Evolutionary conservation across 1,284 basidiomycete species (phyloP).

Genomic region (Melampsora abietis-canadensis): DNA sequence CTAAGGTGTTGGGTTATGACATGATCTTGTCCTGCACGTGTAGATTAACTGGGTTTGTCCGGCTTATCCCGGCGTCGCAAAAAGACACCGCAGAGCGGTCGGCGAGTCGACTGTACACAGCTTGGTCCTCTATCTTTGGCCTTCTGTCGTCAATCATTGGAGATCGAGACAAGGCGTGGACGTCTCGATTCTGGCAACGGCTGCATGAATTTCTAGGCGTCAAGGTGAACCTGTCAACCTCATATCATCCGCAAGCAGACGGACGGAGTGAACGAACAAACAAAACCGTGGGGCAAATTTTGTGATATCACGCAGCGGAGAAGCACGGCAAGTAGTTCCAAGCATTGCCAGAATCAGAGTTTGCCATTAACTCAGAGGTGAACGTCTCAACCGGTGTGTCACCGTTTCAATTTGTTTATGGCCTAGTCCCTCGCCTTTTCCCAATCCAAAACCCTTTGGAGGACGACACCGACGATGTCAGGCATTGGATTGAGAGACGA

Average conservation of each 20-base stretch:
- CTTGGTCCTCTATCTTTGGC: constrained; percentile 24
- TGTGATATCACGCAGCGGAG: background rate
- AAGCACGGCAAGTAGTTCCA: constrained; percentile 44
- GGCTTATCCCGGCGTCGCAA: background rate
- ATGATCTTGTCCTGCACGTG: background rate
- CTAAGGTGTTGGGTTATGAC: background rate
- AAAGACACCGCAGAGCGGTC: background rate
- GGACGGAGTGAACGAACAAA: constrained; percentile 12
- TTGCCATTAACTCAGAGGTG: constrained; percentile 42
- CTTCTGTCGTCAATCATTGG: constrained; percentile 47
- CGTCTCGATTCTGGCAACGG: constrained; percentile 48
- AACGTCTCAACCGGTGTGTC: constrained; percentile 44
- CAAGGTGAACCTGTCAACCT: constrained; percentile 7
- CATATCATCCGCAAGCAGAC: background rate
- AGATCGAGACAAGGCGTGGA: constrained; percentile 49
- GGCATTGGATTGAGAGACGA: too few species aligned
- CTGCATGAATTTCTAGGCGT: constrained; percentile 47
- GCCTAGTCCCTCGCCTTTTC: background rate
- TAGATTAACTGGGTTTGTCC: background rate
- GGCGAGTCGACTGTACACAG: background rate
- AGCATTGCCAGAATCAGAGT: constrained; percentile 36
- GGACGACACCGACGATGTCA: too few species aligned
- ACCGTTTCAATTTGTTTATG: constrained; percentile 44
- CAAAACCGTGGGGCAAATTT: background rate
- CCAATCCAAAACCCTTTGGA: too few species aligned